Evolutionary conservation across 2,329 filamentous ascomycete species (phyloP).

Genomic region (Chrysosporium queenslandicum): DNA sequence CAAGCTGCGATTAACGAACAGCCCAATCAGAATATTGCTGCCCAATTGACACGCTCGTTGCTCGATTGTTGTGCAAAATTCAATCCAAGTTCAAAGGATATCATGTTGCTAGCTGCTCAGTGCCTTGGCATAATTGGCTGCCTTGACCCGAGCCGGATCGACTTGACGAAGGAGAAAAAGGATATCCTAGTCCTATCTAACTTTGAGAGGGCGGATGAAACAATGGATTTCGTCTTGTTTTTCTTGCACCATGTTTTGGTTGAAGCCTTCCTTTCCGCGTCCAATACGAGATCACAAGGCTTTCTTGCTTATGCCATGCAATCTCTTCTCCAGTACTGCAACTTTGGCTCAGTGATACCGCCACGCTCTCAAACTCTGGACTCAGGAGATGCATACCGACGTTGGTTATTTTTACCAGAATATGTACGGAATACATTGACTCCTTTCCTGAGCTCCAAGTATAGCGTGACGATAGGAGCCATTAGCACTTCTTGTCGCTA

Average conservation of each 20-base stretch:
- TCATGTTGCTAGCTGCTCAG: slow-evolving; percentile 64
- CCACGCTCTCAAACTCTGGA: slow-evolving; percentile 44
- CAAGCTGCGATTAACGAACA: slow-evolving; percentile 72
- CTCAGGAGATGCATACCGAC: slow-evolving; percentile 53
- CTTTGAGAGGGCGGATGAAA: slow-evolving; percentile 67
- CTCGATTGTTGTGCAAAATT: slow-evolving; percentile 80
- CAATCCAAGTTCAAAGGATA: slow-evolving; percentile 54
- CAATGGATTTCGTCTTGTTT: slow-evolving; percentile 74
- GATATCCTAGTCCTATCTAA: slow-evolving; percentile 84
- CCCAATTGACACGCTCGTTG: slow-evolving; percentile 62
- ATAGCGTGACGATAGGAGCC: slow-evolving; percentile 57
- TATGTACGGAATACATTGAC: slow-evolving; percentile 69
- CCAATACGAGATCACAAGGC: slow-evolving; percentile 76
- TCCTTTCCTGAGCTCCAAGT: slow-evolving; percentile 78
- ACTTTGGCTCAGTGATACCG: slow-evolving; percentile 52
- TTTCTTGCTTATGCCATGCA: slow-evolving; percentile 95
- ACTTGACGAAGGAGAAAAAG: slow-evolving; percentile 64
- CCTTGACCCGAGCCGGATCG: slow-evolving; percentile 80
- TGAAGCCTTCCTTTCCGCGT: slow-evolving; percentile 81
- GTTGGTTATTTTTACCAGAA: slow-evolving; percentile 71
- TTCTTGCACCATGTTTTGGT: slow-evolving; percentile 80
- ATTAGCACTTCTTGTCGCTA: slow-evolving; percentile 51
- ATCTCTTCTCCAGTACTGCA: slow-evolving; percentile 68
- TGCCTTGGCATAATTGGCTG: slow-evolving; percentile 85
- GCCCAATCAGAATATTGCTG: slow-evolving; percentile 58